Evolutionary conservation across 176 grass and related monocot species (phyloP).

Genomic region (Avena eriantha): DNA sequence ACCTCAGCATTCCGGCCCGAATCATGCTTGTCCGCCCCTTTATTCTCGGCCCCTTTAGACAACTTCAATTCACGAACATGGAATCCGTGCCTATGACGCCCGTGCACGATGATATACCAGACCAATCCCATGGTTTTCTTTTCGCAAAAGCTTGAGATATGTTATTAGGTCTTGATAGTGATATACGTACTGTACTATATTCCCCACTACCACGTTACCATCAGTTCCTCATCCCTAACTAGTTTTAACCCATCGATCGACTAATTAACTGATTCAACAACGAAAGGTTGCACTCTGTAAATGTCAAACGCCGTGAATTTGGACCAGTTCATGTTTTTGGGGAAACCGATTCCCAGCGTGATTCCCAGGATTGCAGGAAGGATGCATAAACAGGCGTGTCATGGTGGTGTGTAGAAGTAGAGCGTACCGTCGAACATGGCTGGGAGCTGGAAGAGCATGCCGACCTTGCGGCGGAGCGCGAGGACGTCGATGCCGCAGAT

Average conservation of each 20-base stretch:
- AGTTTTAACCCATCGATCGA: neutral
- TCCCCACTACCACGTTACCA: neutral
- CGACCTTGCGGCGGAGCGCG: slow-evolving; percentile 82
- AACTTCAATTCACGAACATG: neutral
- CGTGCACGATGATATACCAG: neutral
- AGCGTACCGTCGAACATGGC: slow-evolving; percentile 88
- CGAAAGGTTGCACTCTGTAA: neutral
- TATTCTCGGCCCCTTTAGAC: neutral
- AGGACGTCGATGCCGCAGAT: slow-evolving; percentile 82
- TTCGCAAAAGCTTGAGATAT: neutral
- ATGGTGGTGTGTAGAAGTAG: no score
- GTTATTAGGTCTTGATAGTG: slow-evolving; percentile 1
- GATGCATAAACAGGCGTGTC: neutral
- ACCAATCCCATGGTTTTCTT: neutral
- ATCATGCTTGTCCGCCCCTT: neutral
- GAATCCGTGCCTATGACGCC: neutral
- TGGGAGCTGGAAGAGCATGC: slow-evolving; percentile 97
- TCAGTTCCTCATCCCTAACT: neutral
- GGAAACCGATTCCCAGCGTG: neutral
- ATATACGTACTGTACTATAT: no score
- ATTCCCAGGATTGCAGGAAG: neutral
- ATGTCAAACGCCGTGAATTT: neutral
- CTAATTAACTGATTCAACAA: neutral
- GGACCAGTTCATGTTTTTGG: neutral
- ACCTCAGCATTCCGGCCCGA: neutral